These are phyloP conservation scores for Fusarium irregulare DNA, from an alignment of 2,329 filamentous ascomycete species.

Conservation along the genomic window DNA sequence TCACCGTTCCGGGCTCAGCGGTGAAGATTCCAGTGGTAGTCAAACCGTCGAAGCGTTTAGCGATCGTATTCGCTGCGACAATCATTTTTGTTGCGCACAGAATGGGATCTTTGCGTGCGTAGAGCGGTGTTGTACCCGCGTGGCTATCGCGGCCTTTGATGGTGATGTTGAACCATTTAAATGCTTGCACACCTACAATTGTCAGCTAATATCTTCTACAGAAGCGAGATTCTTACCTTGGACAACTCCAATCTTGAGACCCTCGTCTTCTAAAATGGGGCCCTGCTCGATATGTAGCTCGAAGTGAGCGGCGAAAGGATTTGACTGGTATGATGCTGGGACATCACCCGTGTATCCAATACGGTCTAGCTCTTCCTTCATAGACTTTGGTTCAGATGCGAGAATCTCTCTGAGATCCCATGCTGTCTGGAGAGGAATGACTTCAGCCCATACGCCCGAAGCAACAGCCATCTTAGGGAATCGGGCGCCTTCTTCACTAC, in stretches of 20 bases:
- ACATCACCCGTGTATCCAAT: constrained; percentile 1
- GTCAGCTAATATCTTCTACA: fast-evolving
- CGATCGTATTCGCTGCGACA: constrained; percentile 2
- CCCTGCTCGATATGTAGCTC: constrained; percentile 5
- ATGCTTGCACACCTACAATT: neutral
- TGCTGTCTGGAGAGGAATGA: neutral
- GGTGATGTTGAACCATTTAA: constrained; percentile 15
- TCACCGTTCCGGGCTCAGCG: neutral
- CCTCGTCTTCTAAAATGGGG: neutral
- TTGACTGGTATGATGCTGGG: neutral
- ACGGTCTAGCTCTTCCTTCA: constrained; percentile 14
- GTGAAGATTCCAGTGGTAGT: constrained; percentile 1
- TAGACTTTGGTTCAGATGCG: neutral
- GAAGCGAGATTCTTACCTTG: fast-evolving
- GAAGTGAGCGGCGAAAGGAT: constrained; percentile 4
- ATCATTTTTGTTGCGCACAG: constrained; percentile 1
- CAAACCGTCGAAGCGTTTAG: constrained; percentile 1
- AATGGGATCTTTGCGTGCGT: constrained; percentile 15
- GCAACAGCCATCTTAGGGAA: constrained; percentile 18
- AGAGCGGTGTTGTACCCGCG: constrained; percentile 11
- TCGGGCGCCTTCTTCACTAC: neutral
- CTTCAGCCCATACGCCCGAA: constrained; percentile 2
- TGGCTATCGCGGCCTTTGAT: constrained; percentile 9
- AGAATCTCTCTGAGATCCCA: neutral
- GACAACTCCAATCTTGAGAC: neutral